Evolutionary conservation across 148 eudicot species (phyloP), one percentile per base, ranked within the genome.

Genomic region (Spergularia marina): DNA sequence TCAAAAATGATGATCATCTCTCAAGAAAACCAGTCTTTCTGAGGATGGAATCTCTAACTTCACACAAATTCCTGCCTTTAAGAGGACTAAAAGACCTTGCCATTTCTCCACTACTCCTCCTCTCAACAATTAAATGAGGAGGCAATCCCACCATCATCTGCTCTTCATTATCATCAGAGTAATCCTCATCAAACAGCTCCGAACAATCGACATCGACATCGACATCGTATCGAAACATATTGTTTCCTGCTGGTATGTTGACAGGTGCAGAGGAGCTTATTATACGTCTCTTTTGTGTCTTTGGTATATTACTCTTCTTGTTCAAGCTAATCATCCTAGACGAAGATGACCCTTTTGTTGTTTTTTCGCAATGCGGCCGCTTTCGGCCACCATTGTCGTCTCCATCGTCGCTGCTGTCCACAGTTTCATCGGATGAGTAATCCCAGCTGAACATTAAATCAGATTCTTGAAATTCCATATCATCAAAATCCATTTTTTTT

Each of bases 1-100:
- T 44, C 49, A 44, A 44, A 44, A 44, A n/a, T 20, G 3, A 53
- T 1, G 36, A 54, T 77, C 53, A 86, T 61, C 82, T 68, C 82
- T 86, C 89, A 36, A 86, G 78, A 69, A 83, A 86, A 10, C 89
- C 89, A 20, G 89, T 86, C 74, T 83, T 67, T 67, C 86, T 71
- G 11, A 86, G 82, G 66, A 86, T 80, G 11, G 83, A 81, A 77
- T 83, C 73, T 58, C 89, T 70, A 69, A 81, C 80, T 54, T 86
- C 51, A 77, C 82, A 79, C 80, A 86, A 79, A 52, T 86, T 70
- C 56, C 81, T 81, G 1, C 88, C 88, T 53, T 86, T 83, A 15
- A 86, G 77, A 68, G 83, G 79, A 55, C 84, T 83, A 47, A 86
- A 83, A 13, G 86, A 83, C 54, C 77, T 76, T 53, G 85, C 83